Evolutionary conservation across 2,329 filamentous ascomycete species (phyloP).

Genomic region (Periglandula ipomoeae): DNA sequence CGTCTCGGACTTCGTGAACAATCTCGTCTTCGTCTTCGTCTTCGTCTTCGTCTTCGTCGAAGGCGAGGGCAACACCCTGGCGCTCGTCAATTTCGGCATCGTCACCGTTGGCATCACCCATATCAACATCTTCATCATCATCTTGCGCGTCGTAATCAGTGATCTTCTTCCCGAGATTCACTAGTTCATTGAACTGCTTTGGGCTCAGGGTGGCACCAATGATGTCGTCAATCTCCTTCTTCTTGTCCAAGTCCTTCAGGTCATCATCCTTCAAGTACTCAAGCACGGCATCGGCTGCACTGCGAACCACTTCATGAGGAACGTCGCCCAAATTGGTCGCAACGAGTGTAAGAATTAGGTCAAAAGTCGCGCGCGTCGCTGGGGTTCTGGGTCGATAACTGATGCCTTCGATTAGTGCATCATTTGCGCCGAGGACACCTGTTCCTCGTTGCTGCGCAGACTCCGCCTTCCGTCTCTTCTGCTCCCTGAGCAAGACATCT

Average conservation of each 20-base stretch:
- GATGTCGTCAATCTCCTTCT: constrained; percentile 93
- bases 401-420: constrained; percentile 83
- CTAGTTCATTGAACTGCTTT: constrained; percentile 93
- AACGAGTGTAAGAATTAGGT: constrained; percentile 86
- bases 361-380: constrained; percentile 85
- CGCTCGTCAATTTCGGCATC: constrained; percentile 81
- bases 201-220: constrained; percentile 72
- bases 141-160: constrained; percentile 97
- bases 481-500: constrained; percentile 74
- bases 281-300: constrained; percentile 83
- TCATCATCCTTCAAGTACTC: constrained; percentile 93
- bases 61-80: constrained; percentile 94
- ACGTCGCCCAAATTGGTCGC: constrained; percentile 86
- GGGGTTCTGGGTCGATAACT: constrained; percentile 86
- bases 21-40: constrained; percentile 74
- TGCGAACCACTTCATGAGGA: constrained; percentile 81
- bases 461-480: constrained; percentile 78
- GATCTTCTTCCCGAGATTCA: constrained; percentile 96
- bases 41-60: constrained; percentile 85
- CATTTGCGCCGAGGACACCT: constrained; percentile 74
- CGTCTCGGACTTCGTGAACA: constrained; percentile 80
- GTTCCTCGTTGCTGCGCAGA: constrained; percentile 55
- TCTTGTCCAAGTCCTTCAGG: constrained; percentile 95
- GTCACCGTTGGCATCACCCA: constrained; percentile 52
- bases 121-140: constrained; percentile 80